These are phyloP conservation scores for Chlorella sorokiniana DNA, from an alignment of 139 green algal genomes.

Conservation along the genomic window DNA sequence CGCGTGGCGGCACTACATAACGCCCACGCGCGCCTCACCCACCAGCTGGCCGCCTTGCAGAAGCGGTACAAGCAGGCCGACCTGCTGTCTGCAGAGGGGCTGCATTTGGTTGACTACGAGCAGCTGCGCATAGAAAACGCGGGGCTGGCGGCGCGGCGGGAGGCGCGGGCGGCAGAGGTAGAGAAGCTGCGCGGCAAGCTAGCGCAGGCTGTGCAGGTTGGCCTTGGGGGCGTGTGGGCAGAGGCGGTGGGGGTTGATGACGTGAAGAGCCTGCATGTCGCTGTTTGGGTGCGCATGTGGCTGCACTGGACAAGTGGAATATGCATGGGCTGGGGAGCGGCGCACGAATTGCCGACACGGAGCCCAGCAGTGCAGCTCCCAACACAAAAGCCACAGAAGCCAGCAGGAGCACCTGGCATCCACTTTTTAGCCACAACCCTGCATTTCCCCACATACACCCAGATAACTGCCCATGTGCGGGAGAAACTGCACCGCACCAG, in stretches of 20 bases:
- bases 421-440: too few relatives aligned
- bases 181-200: slow-evolving; percentile 86
- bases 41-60: background rate
- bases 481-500: slow-evolving; percentile 15
- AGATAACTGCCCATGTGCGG: slow-evolving; percentile 15
- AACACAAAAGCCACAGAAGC: too few relatives aligned
- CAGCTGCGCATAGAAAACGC: slow-evolving; percentile 95
- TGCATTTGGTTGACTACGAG: slow-evolving; percentile 95
- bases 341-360: too few relatives aligned
- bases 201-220: slow-evolving; percentile 76
- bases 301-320: too few relatives aligned
- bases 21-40: background rate
- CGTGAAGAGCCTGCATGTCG: background rate
- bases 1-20: background rate
- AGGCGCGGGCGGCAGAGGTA: slow-evolving; percentile 89
- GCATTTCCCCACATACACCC: background rate
- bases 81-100: slow-evolving; percentile 64
- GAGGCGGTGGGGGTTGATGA: background rate
- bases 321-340: too few relatives aligned
- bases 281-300: background rate
- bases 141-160: slow-evolving; percentile 84
- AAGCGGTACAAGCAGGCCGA: slow-evolving; percentile 1
- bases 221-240: background rate
- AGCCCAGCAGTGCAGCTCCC: too few relatives aligned
- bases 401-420: too few relatives aligned